phyloP scores from a whole-genome alignment of 352 stramenopile species.

The Globisporangium cylindrosporum region DNA sequence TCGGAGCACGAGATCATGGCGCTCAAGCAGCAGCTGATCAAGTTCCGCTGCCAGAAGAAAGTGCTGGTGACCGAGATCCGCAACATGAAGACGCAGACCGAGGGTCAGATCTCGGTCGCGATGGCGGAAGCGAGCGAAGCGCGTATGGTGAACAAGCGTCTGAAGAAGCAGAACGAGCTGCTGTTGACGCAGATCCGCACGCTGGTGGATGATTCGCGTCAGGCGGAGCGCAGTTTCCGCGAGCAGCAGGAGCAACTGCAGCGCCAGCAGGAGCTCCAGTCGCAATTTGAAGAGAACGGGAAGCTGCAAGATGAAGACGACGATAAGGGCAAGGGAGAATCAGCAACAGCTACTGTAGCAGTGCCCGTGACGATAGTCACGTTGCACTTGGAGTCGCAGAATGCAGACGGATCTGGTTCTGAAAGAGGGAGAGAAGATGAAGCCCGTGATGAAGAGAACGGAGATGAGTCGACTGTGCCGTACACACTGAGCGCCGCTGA shows the following conservation, averaged over 20 bases:
- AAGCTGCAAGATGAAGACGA: background rate
- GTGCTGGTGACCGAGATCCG: constrained; percentile 75
- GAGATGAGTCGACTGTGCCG: constrained; percentile 29
- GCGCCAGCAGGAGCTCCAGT: constrained; percentile 22
- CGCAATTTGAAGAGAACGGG: constrained; percentile 11
- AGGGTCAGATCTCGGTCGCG: constrained; percentile 74
- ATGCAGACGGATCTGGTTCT: background rate
- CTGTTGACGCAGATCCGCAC: constrained; percentile 76
- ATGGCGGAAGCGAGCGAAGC: constrained; percentile 82
- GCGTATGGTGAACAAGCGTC: constrained; percentile 81
- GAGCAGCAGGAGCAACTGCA: constrained; percentile 31
- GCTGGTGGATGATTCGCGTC: constrained; percentile 58
- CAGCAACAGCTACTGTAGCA: background rate
- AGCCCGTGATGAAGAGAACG: background rate
- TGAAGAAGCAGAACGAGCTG: constrained; percentile 85
- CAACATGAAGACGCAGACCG: constrained; percentile 73
- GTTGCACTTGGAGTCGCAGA: background rate
- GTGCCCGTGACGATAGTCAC: background rate
- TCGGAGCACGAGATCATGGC: constrained; percentile 50
- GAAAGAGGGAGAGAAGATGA: background rate
- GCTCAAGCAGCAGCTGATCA: constrained; percentile 69
- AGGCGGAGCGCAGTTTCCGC: constrained; percentile 39
- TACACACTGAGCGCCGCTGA: constrained; percentile 72
- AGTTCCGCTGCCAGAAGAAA: constrained; percentile 74
- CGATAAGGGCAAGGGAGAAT: constrained; percentile 16